A percentile compares a stretch with the other conserved stretches of the same genome.
These are phyloP conservation scores for Nemania serpens DNA, from an alignment of 2,329 filamentous ascomycete genomes.

Conservation along the genomic window DNA sequence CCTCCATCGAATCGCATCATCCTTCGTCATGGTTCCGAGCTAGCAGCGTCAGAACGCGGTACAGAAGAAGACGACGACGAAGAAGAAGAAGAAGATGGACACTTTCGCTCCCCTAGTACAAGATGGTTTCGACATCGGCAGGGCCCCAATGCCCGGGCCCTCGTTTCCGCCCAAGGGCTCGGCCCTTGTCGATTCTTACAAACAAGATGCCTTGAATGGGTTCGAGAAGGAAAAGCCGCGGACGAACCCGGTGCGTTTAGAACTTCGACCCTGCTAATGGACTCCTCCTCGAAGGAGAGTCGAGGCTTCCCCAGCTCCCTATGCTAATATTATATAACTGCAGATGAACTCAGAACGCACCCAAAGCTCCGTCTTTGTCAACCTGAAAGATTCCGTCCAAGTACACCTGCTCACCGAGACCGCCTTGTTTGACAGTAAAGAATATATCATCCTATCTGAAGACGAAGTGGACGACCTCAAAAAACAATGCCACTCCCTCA, in stretches of 20 bases:
- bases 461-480: constrained; percentile 92
- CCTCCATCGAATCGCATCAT: constrained; percentile 1
- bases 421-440: constrained; percentile 83
- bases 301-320: not conserved
- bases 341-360: constrained; percentile 57
- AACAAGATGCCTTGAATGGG: constrained; percentile 57
- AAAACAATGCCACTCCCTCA: constrained; percentile 76
- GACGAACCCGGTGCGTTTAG: constrained; percentile 60
- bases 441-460: constrained; percentile 83
- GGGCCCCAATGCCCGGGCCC: constrained; percentile 34
- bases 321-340: constrained; percentile 27
- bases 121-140: constrained; percentile 34
- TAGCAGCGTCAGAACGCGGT: constrained; percentile 29
- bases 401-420: constrained; percentile 94
- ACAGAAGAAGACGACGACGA: constrained; percentile 32
- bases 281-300: not conserved
- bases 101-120: constrained; percentile 32
- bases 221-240: constrained; percentile 59
- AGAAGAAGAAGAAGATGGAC: constrained; percentile 35
- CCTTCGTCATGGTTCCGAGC: constrained; percentile 36
- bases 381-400: constrained; percentile 74
- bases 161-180: constrained; percentile 50
- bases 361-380: constrained; percentile 61
- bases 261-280: not conserved
- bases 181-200: constrained; percentile 63